Percentiles rank a stretch among this genome's conserved stretches.
Evolutionary conservation across 2,329 filamentous ascomycete genomes (phyloP).

Genomic region (Pseudogymnoascus pannorum): DNA sequence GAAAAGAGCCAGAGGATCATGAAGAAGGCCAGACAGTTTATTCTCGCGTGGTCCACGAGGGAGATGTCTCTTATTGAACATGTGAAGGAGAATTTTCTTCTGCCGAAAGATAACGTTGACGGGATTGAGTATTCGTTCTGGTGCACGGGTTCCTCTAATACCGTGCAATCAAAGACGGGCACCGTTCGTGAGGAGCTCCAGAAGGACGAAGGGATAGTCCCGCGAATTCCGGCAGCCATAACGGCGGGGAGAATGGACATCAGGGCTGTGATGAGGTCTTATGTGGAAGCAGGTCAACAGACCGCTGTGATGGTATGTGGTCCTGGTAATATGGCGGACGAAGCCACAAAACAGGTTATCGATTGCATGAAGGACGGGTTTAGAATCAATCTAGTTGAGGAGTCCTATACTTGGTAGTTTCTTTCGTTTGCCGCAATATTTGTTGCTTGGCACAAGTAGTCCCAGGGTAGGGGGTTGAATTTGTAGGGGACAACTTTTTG

Average conservation of each 20-base stretch:
- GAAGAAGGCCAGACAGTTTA: constrained; percentile 18
- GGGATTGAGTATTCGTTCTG: constrained; percentile 13
- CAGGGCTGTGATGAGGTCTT: constrained; percentile 16
- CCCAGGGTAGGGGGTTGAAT: neutral
- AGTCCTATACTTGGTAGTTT: neutral
- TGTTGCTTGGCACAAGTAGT: neutral
- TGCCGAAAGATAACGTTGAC: constrained; percentile 13
- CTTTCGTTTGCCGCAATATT: neutral
- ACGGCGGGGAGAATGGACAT: constrained; percentile 19
- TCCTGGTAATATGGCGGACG: neutral
- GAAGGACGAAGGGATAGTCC: neutral
- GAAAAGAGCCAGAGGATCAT: constrained; percentile 14
- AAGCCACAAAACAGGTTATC: neutral
- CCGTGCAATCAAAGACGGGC: neutral
- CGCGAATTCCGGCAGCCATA: neutral
- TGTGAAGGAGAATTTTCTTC: constrained; percentile 19
- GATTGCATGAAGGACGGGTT: neutral
- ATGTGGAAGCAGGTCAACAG: constrained; percentile 5
- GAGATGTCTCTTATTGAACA: constrained; percentile 22
- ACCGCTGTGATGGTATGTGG: neutral
- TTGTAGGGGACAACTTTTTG: neutral
- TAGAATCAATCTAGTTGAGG: neutral
- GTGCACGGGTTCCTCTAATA: constrained; percentile 10
- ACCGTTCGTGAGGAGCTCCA: neutral
- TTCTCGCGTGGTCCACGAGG: constrained; percentile 24